A percentile compares a stretch with the other conserved stretches of the same genome.
Evolutionary conservation across 2,329 filamentous ascomycete species (phyloP).

Genomic region (Anthostomella pinea): DNA sequence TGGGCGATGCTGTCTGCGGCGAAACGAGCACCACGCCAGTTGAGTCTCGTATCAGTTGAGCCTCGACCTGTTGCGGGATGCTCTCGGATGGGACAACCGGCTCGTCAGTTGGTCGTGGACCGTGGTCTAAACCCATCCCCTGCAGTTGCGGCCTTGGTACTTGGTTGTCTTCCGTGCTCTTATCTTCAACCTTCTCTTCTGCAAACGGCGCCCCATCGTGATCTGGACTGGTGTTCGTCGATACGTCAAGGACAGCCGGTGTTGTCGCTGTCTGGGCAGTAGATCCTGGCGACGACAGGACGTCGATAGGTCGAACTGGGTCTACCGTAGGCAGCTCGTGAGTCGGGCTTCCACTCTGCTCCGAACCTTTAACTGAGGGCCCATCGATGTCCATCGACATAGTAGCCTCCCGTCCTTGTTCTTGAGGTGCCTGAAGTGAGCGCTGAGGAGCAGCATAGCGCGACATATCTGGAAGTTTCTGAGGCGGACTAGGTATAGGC

Average conservation of each 20-base stretch:
- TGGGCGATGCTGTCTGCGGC: slow-evolving; percentile 6
- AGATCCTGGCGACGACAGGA: slow-evolving; percentile 57
- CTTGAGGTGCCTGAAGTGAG: slow-evolving; percentile 4
- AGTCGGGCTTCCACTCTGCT: slow-evolving; percentile 26
- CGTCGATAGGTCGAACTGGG: slow-evolving; percentile 38
- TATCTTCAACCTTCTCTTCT: slow-evolving; percentile 34
- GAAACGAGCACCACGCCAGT: slow-evolving; percentile 5
- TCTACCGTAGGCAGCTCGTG: slow-evolving; percentile 37
- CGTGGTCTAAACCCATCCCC: slow-evolving; percentile 25
- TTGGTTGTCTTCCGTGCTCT: slow-evolving; percentile 29
- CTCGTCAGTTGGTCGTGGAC: slow-evolving; percentile 5
- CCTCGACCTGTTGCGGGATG: slow-evolving; percentile 18
- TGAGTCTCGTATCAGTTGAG: slow-evolving; percentile 17
- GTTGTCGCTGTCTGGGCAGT: slow-evolving; percentile 73
- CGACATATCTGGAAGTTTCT: slow-evolving; percentile 3
- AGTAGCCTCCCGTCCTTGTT: slow-evolving; percentile 1
- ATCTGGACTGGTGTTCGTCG: slow-evolving; percentile 72
- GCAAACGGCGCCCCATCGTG: slow-evolving; percentile 60
- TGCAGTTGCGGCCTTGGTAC: slow-evolving; percentile 2
- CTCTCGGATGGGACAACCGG: slow-evolving; percentile 13
- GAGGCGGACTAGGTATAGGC: slow-evolving; percentile 5
- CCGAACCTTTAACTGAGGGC: slow-evolving; percentile 9
- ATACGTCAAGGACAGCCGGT: slow-evolving; percentile 64
- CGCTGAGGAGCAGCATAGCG: slow-evolving; percentile 1
- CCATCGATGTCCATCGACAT: slow-evolving; percentile 17